Conservation (phyloP, 345 rosid species). For the Durio zibethinus region DNA sequence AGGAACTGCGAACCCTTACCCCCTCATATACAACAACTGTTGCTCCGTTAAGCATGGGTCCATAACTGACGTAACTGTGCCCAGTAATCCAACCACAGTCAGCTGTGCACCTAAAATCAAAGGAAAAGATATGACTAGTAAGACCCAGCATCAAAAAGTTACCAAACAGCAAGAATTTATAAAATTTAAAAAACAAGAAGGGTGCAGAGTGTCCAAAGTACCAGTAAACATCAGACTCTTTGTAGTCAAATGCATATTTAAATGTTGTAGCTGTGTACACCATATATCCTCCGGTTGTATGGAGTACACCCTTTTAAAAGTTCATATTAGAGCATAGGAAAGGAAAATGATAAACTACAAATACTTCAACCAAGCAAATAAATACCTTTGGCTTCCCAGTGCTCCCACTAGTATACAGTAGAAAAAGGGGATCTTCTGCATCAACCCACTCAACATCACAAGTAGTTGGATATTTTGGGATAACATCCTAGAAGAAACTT, state of each 20-base stretch:
- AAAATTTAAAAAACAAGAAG: conserved; percentile 16
- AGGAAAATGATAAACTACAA: conserved; percentile 7
- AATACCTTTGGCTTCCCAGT: conserved; percentile 97
- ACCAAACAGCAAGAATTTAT: conserved; percentile 2
- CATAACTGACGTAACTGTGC: conserved; percentile 96
- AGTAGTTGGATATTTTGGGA: conserved; percentile 70
- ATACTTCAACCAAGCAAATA: conserved; percentile 8
- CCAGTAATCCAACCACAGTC: conserved; percentile 99
- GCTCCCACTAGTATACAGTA: conserved; percentile 97
- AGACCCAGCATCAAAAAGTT: neutral
- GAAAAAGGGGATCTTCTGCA: conserved; percentile 96
- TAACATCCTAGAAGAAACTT: conserved; percentile 54
- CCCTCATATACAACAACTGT: conserved; percentile 76
- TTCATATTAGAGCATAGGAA: conserved; percentile 22
- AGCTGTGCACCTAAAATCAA: conserved; percentile 86
- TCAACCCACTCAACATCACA: conserved; percentile 98
- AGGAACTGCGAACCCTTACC: conserved; percentile 46
- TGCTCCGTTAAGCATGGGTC: conserved; percentile 98
- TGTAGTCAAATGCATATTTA: conserved; percentile 97
- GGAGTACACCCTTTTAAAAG: conserved; percentile 78
- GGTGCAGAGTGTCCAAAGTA: conserved; percentile 28
- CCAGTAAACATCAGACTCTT: conserved; percentile 90
- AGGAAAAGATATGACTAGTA: conserved; percentile 4
- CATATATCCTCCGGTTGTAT: conserved; percentile 99
- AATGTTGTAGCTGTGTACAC: conserved; percentile 91